These are phyloP conservation scores for Conringia planisiliqua DNA, from an alignment of 345 rosid genomes.

Conservation along the genomic window DNA sequence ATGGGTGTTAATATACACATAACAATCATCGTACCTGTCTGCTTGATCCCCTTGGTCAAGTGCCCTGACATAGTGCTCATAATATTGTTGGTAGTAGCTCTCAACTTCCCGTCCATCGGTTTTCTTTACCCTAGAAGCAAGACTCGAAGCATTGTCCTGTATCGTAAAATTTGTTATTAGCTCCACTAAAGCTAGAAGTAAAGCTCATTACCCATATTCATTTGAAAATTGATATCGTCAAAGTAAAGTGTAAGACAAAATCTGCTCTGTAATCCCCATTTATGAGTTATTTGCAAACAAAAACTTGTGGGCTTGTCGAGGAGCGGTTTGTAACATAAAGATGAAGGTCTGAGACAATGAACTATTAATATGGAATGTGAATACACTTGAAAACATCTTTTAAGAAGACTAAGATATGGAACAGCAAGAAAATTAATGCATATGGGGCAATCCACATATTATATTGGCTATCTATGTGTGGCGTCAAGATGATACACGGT, in stretches of 20 bases:
- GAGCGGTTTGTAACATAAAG: not conserved
- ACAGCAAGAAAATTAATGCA: not conserved
- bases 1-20: not conserved
- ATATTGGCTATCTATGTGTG: not conserved
- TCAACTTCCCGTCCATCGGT: constrained; percentile 95
- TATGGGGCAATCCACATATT: not conserved
- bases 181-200: constrained; percentile 3
- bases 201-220: not conserved
- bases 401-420: not conserved
- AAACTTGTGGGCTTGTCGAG: not conserved
- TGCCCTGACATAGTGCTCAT: constrained; percentile 84
- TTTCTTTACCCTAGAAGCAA: constrained; percentile 89
- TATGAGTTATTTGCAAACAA: not conserved
- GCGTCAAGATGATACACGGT: not conserved
- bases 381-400: not conserved
- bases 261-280: not conserved
- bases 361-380: not conserved
- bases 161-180: not conserved
- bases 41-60: constrained; percentile 97
- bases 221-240: not conserved
- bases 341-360: not conserved
- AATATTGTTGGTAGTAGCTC: constrained; percentile 89
- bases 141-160: constrained; percentile 93
- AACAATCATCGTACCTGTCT: constrained; percentile 55
- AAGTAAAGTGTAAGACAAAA: not conserved